These are phyloP conservation scores for Colletotrichum godetiae DNA, from an alignment of 2,329 filamentous ascomycete species.

Conservation along the genomic window DNA sequence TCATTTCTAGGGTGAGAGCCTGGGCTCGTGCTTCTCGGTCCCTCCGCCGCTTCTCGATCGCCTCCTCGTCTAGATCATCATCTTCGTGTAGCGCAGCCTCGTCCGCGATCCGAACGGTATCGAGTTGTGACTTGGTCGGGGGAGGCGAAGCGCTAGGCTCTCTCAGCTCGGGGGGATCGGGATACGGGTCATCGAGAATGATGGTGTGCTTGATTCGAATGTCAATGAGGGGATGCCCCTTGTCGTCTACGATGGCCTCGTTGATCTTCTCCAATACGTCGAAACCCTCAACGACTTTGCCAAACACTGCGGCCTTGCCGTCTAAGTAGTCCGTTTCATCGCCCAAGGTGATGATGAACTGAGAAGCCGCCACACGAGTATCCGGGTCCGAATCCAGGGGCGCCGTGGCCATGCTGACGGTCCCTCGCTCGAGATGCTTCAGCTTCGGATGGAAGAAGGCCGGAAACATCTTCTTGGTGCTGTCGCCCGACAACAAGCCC, in stretches of 20 bases:
- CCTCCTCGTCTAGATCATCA: conserved; percentile 79
- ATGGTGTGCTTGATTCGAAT: conserved; percentile 95
- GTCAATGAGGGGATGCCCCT: conserved; percentile 89
- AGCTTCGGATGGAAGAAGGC: conserved; percentile 88
- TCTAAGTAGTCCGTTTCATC: conserved; percentile 92
- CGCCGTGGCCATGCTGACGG: conserved; percentile 97
- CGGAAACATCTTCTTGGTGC: conserved; percentile 80
- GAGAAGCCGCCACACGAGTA: conserved; percentile 84
- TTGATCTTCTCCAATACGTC: conserved; percentile 96
- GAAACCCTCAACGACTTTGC: conserved; percentile 95
- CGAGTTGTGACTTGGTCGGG: conserved; percentile 86
- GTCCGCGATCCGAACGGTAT: conserved; percentile 90
- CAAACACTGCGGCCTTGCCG: conserved; percentile 94
- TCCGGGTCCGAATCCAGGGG: conserved; percentile 82
- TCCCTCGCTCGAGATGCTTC: conserved; percentile 89
- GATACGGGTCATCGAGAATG: conserved; percentile 90
- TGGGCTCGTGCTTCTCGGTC: conserved; percentile 94
- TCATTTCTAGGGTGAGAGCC: conserved; percentile 95
- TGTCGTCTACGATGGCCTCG: conserved; percentile 85
- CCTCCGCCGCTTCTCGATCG: conserved; percentile 80
- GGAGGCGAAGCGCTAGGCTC: conserved; percentile 84
- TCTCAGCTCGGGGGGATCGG: conserved; percentile 80
- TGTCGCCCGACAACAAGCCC: conserved; percentile 77
- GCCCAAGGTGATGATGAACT: conserved; percentile 93
- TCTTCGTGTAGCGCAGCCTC: conserved; percentile 85